These are phyloP conservation scores for Penicillium sp. DNA, from an alignment of 2,329 filamentous ascomycete species.

Conservation along the genomic window DNA sequence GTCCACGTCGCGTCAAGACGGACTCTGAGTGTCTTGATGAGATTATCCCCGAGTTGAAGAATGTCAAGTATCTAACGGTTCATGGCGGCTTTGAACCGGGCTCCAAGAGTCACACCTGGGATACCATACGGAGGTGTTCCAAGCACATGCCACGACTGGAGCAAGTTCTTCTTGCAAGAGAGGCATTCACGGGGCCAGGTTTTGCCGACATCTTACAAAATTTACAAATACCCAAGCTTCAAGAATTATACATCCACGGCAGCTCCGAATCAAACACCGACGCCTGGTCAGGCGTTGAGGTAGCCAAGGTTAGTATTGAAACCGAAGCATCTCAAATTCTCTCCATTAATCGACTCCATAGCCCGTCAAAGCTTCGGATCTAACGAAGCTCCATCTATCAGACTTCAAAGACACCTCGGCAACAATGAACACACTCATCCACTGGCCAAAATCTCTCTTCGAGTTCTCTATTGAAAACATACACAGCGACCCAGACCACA, in stretches of 20 bases:
- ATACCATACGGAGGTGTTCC: not conserved
- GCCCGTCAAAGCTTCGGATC: not conserved
- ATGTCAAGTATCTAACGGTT: not conserved
- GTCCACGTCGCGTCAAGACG: not conserved
- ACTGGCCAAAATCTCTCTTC: not conserved
- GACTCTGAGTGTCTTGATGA: not conserved
- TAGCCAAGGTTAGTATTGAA: not conserved
- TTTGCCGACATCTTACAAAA: not conserved
- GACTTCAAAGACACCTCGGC: not conserved
- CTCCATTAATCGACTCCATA: not conserved
- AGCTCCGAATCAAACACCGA: not conserved
- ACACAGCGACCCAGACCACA: not conserved
- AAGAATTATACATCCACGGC: not conserved
- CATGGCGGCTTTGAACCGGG: not conserved
- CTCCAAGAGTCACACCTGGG: not conserved
- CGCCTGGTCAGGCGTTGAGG: not conserved
- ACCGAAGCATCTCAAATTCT: not conserved
- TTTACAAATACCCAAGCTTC: not conserved
- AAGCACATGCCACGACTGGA: not conserved
- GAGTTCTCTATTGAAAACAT: not conserved
- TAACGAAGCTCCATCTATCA: not conserved
- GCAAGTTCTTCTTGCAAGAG: not conserved
- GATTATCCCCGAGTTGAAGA: not conserved
- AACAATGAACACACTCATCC: not conserved
- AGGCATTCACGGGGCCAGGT: not conserved